Evolutionary conservation across 2,329 filamentous ascomycete genomes (phyloP), one percentile per base, ranked within the genome.

Genomic region (Ascochyta clinopodiicola): DNA sequence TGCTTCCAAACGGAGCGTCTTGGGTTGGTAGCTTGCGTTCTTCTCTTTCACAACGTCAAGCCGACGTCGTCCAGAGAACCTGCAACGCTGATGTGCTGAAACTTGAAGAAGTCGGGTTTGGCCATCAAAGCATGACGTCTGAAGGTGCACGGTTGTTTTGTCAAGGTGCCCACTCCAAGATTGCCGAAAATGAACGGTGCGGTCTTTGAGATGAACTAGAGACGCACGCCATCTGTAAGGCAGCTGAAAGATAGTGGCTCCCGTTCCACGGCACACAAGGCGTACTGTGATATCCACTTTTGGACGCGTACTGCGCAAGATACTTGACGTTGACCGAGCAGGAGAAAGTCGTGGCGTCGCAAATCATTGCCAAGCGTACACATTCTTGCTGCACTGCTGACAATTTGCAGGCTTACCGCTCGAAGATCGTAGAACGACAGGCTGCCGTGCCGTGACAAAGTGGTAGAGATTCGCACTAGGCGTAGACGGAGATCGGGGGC

Each of bases 321-420:
- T 42, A 31, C 38, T 29, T 45, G 19, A 50, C 24, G 25, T 37
- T 15, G 37, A 47, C 29, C 47, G 43, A 38, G 25, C 37, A 34
- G 38, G 24, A 43, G 24, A 46, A 13, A 21, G 31, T 42, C 35
- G 37, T 52, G 47, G 54, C 54, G 39, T 48, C 52, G 54, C 52
- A 51, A 43, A 56, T 56, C 52, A 51, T 47, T 51, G 43, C 52
- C 47, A 38, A 42, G 42, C 37, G 21, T 43, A 44, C 54, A 44
- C 34, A 52, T 44, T 47, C 25, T 19, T 47, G 43, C 53, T 46
- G 53, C 53, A 44, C 35, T 31, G 48, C 47, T 57, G 48, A 44
- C 38, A 36, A 48, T 38, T 51, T 38, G 47, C 52, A 56, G 42
- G 46, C 31, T 27, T 39, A 44, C 38, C 22, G 29, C 39, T 44